Evolutionary conservation across 768 basidiomycete species (phyloP).

Genomic region (Tylopilus felleus): DNA sequence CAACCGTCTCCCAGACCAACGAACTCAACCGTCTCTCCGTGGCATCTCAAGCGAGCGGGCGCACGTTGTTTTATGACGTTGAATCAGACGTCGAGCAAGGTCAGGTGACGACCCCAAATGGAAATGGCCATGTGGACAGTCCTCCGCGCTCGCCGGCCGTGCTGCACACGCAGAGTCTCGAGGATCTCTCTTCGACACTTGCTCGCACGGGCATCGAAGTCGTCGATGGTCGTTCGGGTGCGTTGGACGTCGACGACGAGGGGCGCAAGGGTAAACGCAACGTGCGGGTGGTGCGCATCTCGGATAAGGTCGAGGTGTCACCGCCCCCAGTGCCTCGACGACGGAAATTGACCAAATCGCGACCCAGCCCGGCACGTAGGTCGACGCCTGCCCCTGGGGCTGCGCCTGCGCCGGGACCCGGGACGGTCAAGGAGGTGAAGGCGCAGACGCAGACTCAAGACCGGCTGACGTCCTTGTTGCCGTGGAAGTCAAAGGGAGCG

Average conservation of each 20-base stretch:
- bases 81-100: constrained; percentile 5
- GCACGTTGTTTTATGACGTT: constrained; percentile 27
- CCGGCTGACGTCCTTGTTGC: constrained; percentile 20
- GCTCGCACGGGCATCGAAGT: constrained; percentile 19
- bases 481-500: constrained; percentile 20
- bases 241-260: not conserved
- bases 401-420: not conserved
- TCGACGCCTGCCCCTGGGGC: not conserved
- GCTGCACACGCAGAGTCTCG: constrained; percentile 22
- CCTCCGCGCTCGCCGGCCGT: not conserved
- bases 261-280: constrained; percentile 14
- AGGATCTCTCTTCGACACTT: constrained; percentile 21
- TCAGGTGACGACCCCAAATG: not conserved
- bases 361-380: not conserved
- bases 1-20: constrained; percentile 6
- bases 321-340: constrained; percentile 7
- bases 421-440: not conserved
- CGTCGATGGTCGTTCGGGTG: not conserved
- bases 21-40: constrained; percentile 21
- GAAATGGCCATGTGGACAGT: not conserved
- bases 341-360: constrained; percentile 25
- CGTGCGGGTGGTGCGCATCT: constrained; percentile 25
- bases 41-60: constrained; percentile 23
- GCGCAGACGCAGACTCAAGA: not conserved
- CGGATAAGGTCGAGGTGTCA: constrained; percentile 24